Evolutionary conservation across 139 green algal genomes (phyloP), one percentile per base, ranked within the genome.

Genomic region (Tetradesmus obliquus): DNA sequence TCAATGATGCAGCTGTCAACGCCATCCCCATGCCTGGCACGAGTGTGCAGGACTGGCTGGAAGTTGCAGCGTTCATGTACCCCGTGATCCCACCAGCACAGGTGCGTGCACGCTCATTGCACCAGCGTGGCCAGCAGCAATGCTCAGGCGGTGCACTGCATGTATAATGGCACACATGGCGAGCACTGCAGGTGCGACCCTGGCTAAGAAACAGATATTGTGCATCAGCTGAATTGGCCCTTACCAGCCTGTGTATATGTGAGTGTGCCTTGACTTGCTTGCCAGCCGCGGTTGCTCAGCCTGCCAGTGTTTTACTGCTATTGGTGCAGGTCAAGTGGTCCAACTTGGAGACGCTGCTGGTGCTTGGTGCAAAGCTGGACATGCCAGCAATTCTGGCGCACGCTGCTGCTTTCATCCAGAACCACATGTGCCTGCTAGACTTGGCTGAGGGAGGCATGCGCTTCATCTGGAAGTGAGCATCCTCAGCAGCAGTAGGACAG

Each of bases 1-100:
- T 4, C 15, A 12, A 3, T 24, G 66, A 76, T 24, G 66, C 66
- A 24, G 15, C 17, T 76, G 66, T 24, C 1, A 76, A 4, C n/a
- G 66, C 24, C n/a, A 82, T 82, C n/a, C 76, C 76, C 76, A 82
- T 82, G 76, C 76, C 76, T 55, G 76, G 76, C 24, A 82, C 76
- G 5, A 51, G 76, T 53, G 22, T 82, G 76, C 7, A 82, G 7
- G 76, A 82, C 22, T 82, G 76, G 76, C 76, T 82, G 24, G 76
- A 82, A 53, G 76, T 53, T 2, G 76, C 76, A 53, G 24, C n/a
- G 4, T 82, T 82, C 76, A 82, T 82, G 76, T 82, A 82, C 76
- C 76, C 76, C 2, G 76, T 82, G 22, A 82, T 82, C 24, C 76
- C 76, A 17, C 76, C 76, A 53, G 24, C 76, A 19, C 24, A 76